These are phyloP conservation scores for Camellia japonica DNA, from an alignment of 148 eudicot genomes.

Conservation along the genomic window DNA sequence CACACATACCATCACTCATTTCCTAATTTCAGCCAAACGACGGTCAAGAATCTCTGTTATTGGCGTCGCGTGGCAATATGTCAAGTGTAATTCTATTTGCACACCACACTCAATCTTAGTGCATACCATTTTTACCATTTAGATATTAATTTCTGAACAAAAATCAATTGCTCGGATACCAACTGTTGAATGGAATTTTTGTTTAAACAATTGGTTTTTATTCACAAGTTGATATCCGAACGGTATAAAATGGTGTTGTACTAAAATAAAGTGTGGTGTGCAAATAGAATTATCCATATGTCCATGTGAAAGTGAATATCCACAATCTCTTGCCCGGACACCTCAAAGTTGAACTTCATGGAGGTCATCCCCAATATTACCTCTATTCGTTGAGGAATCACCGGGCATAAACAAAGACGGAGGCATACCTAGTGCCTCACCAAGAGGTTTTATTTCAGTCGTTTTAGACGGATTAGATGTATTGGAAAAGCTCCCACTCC, in stretches of 20 bases:
- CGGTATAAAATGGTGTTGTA: no score
- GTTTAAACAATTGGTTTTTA: no score
- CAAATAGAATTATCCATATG: not conserved
- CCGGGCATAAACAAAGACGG: slow-evolving; percentile 25
- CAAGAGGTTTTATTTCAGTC: slow-evolving; percentile 19
- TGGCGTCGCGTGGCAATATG: no score
- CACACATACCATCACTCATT: not conserved
- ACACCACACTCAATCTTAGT: no score
- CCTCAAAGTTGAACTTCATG: slow-evolving; percentile 67
- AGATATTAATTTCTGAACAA: no score
- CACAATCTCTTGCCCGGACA: not conserved
- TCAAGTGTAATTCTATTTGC: no score
- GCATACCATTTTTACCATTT: no score
- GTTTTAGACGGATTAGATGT: slow-evolving; percentile 19
- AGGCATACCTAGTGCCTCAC: slow-evolving; percentile 35
- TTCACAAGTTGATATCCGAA: no score
- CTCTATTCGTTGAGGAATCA: slow-evolving; percentile 28
- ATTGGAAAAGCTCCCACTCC: slow-evolving; percentile 50
- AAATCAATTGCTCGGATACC: no score
- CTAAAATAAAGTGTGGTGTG: no score
- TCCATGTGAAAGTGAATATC: not conserved
- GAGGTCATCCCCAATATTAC: slow-evolving; percentile 54
- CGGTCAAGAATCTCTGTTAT: not conserved
- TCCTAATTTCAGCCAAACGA: not conserved
- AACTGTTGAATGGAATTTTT: no score